phyloP scores from a whole-genome alignment of 129 eudicot species.

The Ambrosia artemisiifolia region DNA sequence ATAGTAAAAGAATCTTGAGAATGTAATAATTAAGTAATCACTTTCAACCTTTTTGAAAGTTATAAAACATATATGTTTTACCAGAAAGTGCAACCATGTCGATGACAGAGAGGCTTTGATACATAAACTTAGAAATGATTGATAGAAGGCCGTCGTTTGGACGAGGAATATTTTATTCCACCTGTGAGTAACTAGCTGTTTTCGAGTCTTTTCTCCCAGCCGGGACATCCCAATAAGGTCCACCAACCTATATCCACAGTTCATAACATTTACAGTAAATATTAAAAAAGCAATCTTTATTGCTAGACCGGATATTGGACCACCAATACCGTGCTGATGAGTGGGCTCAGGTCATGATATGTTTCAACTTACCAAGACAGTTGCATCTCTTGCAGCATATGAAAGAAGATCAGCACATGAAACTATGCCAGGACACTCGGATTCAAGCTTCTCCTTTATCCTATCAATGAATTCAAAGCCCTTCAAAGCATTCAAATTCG shows the following conservation, averaged over 20 bases:
- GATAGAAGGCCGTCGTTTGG: constrained; percentile 67
- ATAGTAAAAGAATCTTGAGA: not conserved
- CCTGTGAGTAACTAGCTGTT: constrained; percentile 49
- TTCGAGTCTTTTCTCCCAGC: constrained; percentile 80
- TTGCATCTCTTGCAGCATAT: constrained; percentile 87
- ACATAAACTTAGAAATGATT: constrained; percentile 62
- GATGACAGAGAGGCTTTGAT: constrained; percentile 77
- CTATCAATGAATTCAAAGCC: constrained; percentile 75
- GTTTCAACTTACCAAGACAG: constrained; percentile 46
- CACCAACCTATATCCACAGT: constrained; percentile 63
- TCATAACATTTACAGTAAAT: not conserved
- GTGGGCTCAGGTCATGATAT: not conserved
- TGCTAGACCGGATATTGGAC: not conserved
- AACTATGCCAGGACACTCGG: constrained; percentile 83
- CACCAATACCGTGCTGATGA: not conserved
- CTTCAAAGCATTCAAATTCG: constrained; percentile 52
- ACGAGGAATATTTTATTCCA: constrained; percentile 52
- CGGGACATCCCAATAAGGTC: constrained; percentile 91
- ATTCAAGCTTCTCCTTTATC: constrained; percentile 72
- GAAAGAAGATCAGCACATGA: constrained; percentile 90
- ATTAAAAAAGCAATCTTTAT: not conserved
- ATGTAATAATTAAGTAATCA: too few species aligned
- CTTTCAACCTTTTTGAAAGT: not conserved
- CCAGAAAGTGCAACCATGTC: constrained; percentile 97
- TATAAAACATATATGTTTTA: constrained; percentile 7